These are phyloP conservation scores for Hippophae rhamnoides DNA, from an alignment of 306 rosid genomes.

Conservation along the genomic window DNA sequence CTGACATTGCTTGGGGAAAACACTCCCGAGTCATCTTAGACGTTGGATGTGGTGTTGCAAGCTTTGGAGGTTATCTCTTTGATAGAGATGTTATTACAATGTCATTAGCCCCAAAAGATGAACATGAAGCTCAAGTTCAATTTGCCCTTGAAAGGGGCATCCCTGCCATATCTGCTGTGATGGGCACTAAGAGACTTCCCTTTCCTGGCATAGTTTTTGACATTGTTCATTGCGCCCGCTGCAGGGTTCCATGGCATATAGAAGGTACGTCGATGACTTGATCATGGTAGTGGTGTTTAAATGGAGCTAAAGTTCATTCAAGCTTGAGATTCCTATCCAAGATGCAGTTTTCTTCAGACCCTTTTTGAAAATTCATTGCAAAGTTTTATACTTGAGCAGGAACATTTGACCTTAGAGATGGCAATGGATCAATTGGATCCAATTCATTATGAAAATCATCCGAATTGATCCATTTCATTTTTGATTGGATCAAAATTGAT, in stretches of 20 bases:
- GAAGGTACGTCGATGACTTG: conserved; percentile 49
- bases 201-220: conserved; percentile 85
- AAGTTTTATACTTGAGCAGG: not conserved
- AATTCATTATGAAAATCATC: no score
- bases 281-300: conserved; percentile 11
- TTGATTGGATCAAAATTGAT: conserved; percentile 6
- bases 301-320: conserved; percentile 8
- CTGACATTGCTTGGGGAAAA: conserved; percentile 86
- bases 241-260: conserved; percentile 98
- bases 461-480: conserved; percentile 3
- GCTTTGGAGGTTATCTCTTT: conserved; percentile 94
- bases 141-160: conserved; percentile 99
- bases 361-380: not conserved
- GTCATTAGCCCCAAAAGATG: conserved; percentile 98
- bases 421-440: not conserved
- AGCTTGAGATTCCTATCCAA: conserved; percentile 8
- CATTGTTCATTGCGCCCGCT: conserved; percentile 84
- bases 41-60: conserved; percentile 99
- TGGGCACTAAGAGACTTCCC: conserved; percentile 97
- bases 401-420: conserved; percentile 2
- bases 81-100: conserved; percentile 79
- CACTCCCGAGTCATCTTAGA: conserved; percentile 79
- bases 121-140: conserved; percentile 98
- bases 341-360: not conserved
- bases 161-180: conserved; percentile 94